Evolutionary conservation across 495 filamentous ascomycete genomes (phyloP).

Genomic region (Endocarpon pusillum): DNA sequence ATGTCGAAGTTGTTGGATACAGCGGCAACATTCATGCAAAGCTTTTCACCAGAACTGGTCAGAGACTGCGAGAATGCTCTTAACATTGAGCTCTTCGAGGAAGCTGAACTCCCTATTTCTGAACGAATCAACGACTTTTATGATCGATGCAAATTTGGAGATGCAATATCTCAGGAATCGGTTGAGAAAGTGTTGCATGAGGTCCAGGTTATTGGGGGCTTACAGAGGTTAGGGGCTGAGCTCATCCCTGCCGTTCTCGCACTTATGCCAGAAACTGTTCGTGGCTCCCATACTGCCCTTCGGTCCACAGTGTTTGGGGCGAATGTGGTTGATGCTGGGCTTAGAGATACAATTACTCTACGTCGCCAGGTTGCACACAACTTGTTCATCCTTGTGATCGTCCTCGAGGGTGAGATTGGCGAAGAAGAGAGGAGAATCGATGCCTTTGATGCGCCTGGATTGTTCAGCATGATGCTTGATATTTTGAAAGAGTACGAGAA

Average conservation of each 20-base stretch:
- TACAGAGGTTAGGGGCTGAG: too few relatives aligned
- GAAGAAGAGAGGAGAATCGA: conserved; percentile 43
- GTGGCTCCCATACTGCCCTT: too few relatives aligned
- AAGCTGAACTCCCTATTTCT: conserved; percentile 41
- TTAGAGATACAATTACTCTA: conserved; percentile 58
- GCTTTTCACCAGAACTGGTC: conserved; percentile 43
- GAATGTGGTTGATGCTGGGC: conserved; percentile 51
- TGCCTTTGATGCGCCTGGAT: conserved; percentile 44
- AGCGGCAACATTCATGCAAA: conserved; percentile 36
- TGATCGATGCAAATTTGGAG: conserved; percentile 50
- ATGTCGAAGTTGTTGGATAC: conserved; percentile 35
- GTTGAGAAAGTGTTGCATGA: conserved; percentile 24
- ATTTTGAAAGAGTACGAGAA: conserved; percentile 59
- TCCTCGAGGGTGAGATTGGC: conserved; percentile 65
- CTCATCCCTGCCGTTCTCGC: too few relatives aligned
- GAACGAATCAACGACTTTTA: conserved; percentile 56
- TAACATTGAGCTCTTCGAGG: conserved; percentile 51
- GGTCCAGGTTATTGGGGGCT: conserved; percentile 36
- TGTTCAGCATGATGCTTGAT: conserved; percentile 50
- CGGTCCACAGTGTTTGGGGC: too few relatives aligned
- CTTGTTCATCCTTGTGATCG: conserved; percentile 65
- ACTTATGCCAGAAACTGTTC: too few relatives aligned
- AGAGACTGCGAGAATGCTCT: conserved; percentile 41
- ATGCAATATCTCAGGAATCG: conserved; percentile 58
- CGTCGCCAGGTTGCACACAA: conserved; percentile 47